phyloP scores from a whole-genome alignment of 805 yeast species.

The Sungouiozyma ichnusensis region DNA sequence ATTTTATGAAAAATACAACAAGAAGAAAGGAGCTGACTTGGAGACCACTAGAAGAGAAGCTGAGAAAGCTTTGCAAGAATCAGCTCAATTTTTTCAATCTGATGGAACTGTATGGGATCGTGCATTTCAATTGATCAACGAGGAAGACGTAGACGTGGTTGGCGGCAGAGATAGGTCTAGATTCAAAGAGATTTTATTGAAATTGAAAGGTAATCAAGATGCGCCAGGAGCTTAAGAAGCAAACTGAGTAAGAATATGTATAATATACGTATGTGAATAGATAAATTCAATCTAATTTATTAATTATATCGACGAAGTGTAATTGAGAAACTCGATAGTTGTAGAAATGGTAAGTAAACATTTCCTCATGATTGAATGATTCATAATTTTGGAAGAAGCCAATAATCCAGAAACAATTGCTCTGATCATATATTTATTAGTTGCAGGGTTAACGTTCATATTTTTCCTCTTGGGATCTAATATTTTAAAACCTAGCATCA shows the following conservation, averaged over 20 bases:
- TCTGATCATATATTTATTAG: conserved; percentile 13
- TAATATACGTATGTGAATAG: conserved; percentile 1
- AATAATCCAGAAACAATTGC: conserved; percentile 4
- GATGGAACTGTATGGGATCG: conserved; percentile 70
- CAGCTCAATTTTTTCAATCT: conserved; percentile 68
- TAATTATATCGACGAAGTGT: too few relatives aligned
- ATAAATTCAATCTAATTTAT: too few relatives aligned
- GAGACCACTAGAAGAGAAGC: conserved; percentile 58
- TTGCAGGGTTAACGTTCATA: conserved; percentile 16
- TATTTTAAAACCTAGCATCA: conserved; percentile 15
- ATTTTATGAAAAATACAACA: conserved; percentile 83
- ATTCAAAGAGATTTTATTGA: conserved; percentile 53
- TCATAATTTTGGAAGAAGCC: not conserved
- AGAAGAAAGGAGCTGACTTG: conserved; percentile 62
- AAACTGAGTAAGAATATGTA: conserved; percentile 8
- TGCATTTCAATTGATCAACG: conserved; percentile 41
- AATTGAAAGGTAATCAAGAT: conserved; percentile 55
- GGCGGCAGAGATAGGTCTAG: conserved; percentile 55
- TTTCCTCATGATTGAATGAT: conserved; percentile 2
- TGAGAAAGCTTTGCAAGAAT: conserved; percentile 56
- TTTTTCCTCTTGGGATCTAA: conserved; percentile 10
- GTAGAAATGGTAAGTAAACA: conserved; percentile 8
- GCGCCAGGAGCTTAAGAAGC: conserved; percentile 74
- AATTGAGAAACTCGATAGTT: conserved; percentile 11
- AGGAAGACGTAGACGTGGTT: conserved; percentile 35